Evolutionary conservation across 2,329 filamentous ascomycete species (phyloP).

Genomic region (Botryotinia narcissicola): DNA sequence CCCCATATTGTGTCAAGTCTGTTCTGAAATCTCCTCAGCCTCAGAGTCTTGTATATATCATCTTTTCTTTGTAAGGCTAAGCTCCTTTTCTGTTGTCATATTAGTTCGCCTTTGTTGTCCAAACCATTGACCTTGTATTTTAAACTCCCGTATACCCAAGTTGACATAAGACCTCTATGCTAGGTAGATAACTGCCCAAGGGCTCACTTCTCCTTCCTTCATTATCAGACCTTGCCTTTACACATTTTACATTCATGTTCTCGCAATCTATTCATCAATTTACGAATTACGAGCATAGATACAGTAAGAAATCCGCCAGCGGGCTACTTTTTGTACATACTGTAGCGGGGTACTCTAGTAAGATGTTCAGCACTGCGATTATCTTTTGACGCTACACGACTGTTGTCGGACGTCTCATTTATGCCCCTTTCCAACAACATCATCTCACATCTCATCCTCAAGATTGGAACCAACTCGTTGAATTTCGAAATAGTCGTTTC

Average conservation of each 20-base stretch:
- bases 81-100: no score
- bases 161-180: not conserved
- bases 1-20: no score
- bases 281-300: not conserved
- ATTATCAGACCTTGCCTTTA: not conserved
- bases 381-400: not conserved
- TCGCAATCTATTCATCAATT: not conserved
- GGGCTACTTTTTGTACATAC: not conserved
- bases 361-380: not conserved
- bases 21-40: not conserved
- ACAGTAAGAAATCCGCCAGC: not conserved
- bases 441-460: not conserved
- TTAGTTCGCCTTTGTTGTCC: not conserved
- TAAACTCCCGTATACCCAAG: not conserved
- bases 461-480: not conserved
- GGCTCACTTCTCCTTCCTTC: not conserved
- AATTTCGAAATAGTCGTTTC: no score
- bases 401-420: not conserved
- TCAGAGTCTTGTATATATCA: not conserved
- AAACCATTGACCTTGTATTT: not conserved
- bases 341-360: not conserved
- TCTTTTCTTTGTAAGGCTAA: not conserved
- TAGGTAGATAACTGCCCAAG: not conserved
- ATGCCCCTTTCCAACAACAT: not conserved
- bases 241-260: not conserved